Evolutionary conservation across 768 basidiomycete genomes (phyloP), one percentile per base, ranked within the genome.

Genomic region (Boletus subparvulus): DNA sequence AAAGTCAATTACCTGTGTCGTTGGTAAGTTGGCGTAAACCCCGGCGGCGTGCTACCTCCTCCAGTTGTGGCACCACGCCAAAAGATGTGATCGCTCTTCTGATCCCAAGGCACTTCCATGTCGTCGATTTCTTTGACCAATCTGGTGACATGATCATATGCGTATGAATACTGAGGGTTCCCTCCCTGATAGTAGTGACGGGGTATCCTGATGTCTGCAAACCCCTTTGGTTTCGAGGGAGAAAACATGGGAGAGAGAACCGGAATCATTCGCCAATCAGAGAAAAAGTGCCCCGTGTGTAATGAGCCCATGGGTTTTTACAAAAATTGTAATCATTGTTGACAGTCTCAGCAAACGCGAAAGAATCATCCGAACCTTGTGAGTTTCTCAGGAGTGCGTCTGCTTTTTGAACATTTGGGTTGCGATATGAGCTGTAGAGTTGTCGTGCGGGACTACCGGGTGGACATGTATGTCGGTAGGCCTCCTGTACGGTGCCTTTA

Each of bases 31-130:
- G 84, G 74, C 3, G 90, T 75, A 67, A 91, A 96, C 0, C 94
- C 94, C 0, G 85, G 83, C 1, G 94, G 94, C 39, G 87, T 87
- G 59, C 81, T 90, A 32, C 94, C 94, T 2, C 95, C 95, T 53
- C 97, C 97, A 0, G 96, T 98, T 0, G 93, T 96, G 3, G 94
- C 93, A 12, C 97, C 97, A 44, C 97, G 77, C 93, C 96, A 99
- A 71, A 95, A 95, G 41, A 98, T 82, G 66, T 83, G 83, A 68
- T 93, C 83, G n/a, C 77, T 74, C 75, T 98, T 98, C 58, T 87
- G 75, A 52, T 91, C 88, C 96, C 96, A 99, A 1, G 90, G 83
- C 10, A 84, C 70, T 65, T 98, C 95, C 86, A 92, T 89, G 51
- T 85, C 78, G 62, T 98, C 96, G 3, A 89, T 81, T 8, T 85